phyloP scores from a whole-genome alignment of 2,329 filamentous ascomycete species.

The Apiospora marii region DNA sequence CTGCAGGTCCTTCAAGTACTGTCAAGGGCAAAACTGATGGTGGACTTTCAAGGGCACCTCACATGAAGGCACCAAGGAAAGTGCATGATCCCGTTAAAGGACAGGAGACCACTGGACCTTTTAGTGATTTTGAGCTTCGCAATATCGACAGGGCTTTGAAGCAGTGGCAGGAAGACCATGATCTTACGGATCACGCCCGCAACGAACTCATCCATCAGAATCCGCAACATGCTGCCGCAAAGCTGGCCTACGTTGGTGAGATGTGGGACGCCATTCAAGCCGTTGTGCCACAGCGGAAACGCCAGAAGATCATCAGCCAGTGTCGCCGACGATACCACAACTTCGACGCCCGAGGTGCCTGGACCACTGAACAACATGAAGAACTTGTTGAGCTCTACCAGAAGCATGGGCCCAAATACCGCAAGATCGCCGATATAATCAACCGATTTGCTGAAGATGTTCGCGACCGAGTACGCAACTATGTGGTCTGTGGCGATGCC shows the following conservation, averaged over 20 bases:
- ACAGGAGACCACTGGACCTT: conserved; percentile 45
- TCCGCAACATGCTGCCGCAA: conserved; percentile 29
- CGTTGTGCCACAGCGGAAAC: conserved; percentile 57
- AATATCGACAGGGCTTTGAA: conserved; percentile 53
- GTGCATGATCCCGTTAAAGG: conserved; percentile 23
- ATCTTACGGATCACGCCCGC: conserved; percentile 53
- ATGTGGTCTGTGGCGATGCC: conserved; percentile 65
- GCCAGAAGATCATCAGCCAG: conserved; percentile 62
- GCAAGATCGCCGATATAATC: conserved; percentile 65
- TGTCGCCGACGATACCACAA: conserved; percentile 72
- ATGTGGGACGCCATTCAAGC: conserved; percentile 60
- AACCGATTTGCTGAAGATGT: conserved; percentile 72
- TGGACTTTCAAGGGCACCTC: neutral
- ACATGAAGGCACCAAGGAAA: conserved; percentile 12
- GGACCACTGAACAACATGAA: conserved; percentile 66
- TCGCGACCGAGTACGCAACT: conserved; percentile 75
- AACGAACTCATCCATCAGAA: conserved; percentile 53
- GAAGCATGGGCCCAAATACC: conserved; percentile 65
- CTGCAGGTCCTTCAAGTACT: neutral
- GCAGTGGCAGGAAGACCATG: conserved; percentile 51
- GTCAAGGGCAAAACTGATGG: neutral
- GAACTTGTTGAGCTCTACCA: conserved; percentile 57
- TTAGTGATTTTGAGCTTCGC: conserved; percentile 52
- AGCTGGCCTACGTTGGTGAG: conserved; percentile 41
- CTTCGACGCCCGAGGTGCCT: conserved; percentile 65